Evolutionary conservation across 1,284 basidiomycete species (phyloP), one percentile per base, ranked within the genome.

Genomic region (Fomitopsis palustris): DNA sequence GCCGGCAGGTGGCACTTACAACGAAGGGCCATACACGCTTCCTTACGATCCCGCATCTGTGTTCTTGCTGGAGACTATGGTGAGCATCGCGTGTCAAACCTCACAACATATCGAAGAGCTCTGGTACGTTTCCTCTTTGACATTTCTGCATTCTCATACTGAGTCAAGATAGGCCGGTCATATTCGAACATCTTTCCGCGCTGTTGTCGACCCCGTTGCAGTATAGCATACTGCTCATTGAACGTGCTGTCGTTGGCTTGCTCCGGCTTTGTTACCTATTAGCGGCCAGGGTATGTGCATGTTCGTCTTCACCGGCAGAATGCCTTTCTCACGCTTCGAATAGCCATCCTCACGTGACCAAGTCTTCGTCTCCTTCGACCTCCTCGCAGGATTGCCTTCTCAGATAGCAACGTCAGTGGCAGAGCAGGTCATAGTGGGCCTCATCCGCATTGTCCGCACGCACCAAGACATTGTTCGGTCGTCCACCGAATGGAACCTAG

Each of bases 41-140:
- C 86, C 93, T 10, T 99, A 99, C 69, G 96, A 98, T 70, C 95
- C 97, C 6, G 91, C 93, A 2, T 93, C 94, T 8, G 87, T 97
- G 0, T 98, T 98, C 77, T 83, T 97, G 45, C 76, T 99, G 58
- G 97, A 99, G 75, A 92, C 88, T 56, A 95, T 98, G 88, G 86
- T 94, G 58, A 95, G 92, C 71, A 86, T 98, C 53, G 84, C 90
- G 0, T 87, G 85, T 58, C 87, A 92, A 62, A 84, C 88, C 9
- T 82, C 87, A 7, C 81, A 87, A 63, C 82, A 90, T 65, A 88
- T 98, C 27, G 87, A 89, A 60, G 93, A 97, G 56, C 83, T 93
- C 49, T 98, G 96, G 95, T 91, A 63, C 64, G 84, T 73, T 9
- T 41, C 51, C 16, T 38, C 7, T 33, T 19, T 47, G 37, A 52